These are phyloP conservation scores for Lathyrus tuberosus DNA, from an alignment of 306 rosid species.

Conservation along the genomic window DNA sequence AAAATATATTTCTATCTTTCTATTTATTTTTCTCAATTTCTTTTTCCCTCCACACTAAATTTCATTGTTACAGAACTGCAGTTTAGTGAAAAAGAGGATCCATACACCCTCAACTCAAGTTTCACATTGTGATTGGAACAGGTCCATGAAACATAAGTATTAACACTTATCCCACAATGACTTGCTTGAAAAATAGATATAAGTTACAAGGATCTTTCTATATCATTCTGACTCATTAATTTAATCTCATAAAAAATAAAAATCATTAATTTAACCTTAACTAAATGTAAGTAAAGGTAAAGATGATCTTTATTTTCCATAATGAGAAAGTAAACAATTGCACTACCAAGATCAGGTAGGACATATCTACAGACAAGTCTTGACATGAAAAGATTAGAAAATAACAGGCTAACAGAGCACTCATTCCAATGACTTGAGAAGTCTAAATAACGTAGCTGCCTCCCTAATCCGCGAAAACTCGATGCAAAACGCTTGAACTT, in stretches of 20 bases:
- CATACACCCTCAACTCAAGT: not conserved
- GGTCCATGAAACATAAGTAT: not conserved
- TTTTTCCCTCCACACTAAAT: not conserved
- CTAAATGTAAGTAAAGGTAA: constrained; percentile 19
- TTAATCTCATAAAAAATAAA: not conserved
- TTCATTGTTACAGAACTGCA: not conserved
- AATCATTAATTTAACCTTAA: constrained; percentile 5
- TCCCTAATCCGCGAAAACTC: constrained; percentile 93
- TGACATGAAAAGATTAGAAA: not conserved
- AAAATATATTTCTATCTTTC: too few relatives aligned
- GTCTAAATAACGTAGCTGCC: constrained; percentile 90
- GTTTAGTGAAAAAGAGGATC: not conserved
- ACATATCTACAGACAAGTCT: constrained; percentile 53
- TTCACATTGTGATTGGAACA: not conserved
- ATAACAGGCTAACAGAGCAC: constrained; percentile 20
- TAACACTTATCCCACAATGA: not conserved
- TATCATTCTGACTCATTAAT: not conserved
- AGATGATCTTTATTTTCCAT: constrained; percentile 39
- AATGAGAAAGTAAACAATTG: constrained; percentile 35
- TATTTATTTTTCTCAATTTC: not conserved
- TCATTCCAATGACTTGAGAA: constrained; percentile 85
- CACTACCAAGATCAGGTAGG: constrained; percentile 42
- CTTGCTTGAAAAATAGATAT: not conserved
- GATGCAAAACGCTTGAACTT: constrained; percentile 94
- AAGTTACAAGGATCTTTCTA: not conserved